phyloP scores from a whole-genome alignment of 768 basidiomycete species.

The Leccinum variicolor region DNA sequence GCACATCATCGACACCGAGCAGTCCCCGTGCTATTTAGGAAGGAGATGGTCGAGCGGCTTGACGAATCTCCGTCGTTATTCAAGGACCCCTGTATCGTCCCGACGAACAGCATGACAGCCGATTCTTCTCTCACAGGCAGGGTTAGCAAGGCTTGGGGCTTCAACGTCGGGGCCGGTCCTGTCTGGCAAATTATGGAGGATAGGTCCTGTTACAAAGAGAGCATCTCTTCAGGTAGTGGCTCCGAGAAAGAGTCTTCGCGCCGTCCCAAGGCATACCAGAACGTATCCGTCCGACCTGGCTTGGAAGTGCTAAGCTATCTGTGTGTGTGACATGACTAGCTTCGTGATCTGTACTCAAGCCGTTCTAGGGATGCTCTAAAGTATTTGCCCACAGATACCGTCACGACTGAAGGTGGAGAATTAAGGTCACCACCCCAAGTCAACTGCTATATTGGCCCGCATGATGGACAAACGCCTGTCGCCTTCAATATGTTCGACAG shows the following conservation, averaged over 20 bases:
- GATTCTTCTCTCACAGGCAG: slow-evolving; percentile 47
- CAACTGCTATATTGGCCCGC: slow-evolving; percentile 65
- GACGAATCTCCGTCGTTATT: slow-evolving; percentile 49
- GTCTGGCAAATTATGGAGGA: slow-evolving; percentile 81
- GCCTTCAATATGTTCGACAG: slow-evolving; percentile 55
- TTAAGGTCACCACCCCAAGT: slow-evolving; percentile 52
- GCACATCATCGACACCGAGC: slow-evolving; percentile 73
- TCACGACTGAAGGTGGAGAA: slow-evolving; percentile 48
- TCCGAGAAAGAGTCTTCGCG: slow-evolving; percentile 46
- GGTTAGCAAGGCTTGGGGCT: slow-evolving; percentile 66
- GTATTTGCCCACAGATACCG: slow-evolving; percentile 57
- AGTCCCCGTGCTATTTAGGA: slow-evolving; percentile 52
- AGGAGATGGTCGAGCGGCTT: slow-evolving; percentile 59
- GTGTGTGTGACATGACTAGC: slow-evolving; percentile 44
- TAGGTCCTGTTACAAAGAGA: slow-evolving; percentile 74
- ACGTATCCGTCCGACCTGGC: slow-evolving; percentile 40
- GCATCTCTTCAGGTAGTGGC: slow-evolving; percentile 25
- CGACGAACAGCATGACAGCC: slow-evolving; percentile 58
- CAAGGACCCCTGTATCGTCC: slow-evolving; percentile 33
- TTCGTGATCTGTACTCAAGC: slow-evolving; percentile 5
- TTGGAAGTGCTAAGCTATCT: slow-evolving; percentile 44
- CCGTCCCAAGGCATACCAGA: slow-evolving; percentile 56
- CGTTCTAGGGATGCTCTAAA: slow-evolving; percentile 47
- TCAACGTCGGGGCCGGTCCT: slow-evolving; percentile 72
- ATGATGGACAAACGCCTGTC: slow-evolving; percentile 47